Evolutionary conservation across 805 yeast genomes (phyloP).

Genomic region (Pichia scutulata): DNA sequence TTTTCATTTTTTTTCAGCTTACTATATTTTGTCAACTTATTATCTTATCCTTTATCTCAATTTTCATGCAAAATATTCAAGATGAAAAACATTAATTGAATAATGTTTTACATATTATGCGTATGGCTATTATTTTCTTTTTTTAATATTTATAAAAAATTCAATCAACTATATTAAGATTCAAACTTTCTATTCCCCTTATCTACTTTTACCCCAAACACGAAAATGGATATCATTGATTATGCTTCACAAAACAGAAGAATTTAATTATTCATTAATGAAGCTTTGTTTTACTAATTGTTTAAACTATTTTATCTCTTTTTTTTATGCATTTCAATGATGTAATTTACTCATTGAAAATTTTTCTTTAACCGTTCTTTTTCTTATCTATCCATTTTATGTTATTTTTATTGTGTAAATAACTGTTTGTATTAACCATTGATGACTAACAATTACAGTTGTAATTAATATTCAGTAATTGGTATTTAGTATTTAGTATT

Average conservation of each 20-base stretch:
- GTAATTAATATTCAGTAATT: too few species aligned
- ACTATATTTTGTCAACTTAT: not conserved
- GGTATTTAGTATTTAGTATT: too few species aligned
- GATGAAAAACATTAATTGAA: not conserved
- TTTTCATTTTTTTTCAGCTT: not conserved
- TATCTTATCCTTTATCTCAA: not conserved
- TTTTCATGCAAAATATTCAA: not conserved
- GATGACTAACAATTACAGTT: not conserved
- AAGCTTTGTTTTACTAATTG: not conserved
- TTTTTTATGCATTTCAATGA: not conserved
- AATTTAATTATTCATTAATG: too few species aligned
- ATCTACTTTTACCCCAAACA: not conserved
- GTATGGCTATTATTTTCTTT: not conserved
- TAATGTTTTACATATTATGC: not conserved
- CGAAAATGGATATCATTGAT: not conserved
- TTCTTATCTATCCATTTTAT: too few species aligned
- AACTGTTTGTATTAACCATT: too few species aligned
- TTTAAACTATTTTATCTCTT: too few species aligned
- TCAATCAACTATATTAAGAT: not conserved
- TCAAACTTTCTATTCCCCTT: not conserved
- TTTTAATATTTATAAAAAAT: not conserved
- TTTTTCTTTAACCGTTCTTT: too few species aligned
- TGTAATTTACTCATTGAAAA: not conserved
- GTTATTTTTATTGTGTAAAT: too few species aligned
- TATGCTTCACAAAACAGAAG: not conserved